Evolutionary conservation across 2,329 filamentous ascomycete genomes (phyloP).

Genomic region (Hawksworthiomyces lignivorus): DNA sequence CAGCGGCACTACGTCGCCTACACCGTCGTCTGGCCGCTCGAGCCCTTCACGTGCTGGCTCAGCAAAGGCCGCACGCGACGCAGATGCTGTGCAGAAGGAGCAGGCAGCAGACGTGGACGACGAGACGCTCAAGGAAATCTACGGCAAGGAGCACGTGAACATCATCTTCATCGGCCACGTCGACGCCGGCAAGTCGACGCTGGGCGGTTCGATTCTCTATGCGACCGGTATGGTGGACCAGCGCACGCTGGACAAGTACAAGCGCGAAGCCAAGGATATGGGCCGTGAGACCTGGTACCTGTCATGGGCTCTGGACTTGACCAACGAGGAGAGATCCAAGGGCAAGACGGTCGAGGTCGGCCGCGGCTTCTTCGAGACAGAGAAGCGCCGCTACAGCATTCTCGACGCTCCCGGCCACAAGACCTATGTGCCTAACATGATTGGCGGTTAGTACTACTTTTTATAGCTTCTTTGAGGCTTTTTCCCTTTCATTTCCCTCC

Average conservation of each 20-base stretch:
- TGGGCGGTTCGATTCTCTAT: conserved; percentile 89
- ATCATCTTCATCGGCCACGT: conserved; percentile 96
- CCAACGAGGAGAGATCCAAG: conserved; percentile 91
- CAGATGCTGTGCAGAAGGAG: conserved; percentile 77
- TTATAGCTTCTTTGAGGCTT: background rate
- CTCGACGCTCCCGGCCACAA: conserved; percentile 96
- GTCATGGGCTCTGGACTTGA: conserved; percentile 96
- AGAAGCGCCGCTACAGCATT: conserved; percentile 93
- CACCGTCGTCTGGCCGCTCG: conserved; percentile 74
- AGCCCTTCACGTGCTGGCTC: conserved; percentile 58
- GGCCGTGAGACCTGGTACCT: conserved; percentile 98
- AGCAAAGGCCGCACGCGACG: conserved; percentile 55
- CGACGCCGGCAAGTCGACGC: conserved; percentile 93
- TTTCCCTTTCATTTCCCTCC: no score
- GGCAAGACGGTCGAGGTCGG: conserved; percentile 98
- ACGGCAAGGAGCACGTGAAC: conserved; percentile 88
- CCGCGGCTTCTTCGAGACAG: conserved; percentile 91
- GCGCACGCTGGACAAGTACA: conserved; percentile 96
- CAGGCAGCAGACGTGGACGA: conserved; percentile 66
- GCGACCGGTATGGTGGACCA: conserved; percentile 99
- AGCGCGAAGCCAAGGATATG: conserved; percentile 89
- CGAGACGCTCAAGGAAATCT: conserved; percentile 82
- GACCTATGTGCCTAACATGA: conserved; percentile 97
- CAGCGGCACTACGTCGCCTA: conserved; percentile 70
- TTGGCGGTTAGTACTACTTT: conserved; percentile 48